Evolutionary conservation across 768 basidiomycete species (phyloP).

Genomic region (Collybia mongolica): DNA sequence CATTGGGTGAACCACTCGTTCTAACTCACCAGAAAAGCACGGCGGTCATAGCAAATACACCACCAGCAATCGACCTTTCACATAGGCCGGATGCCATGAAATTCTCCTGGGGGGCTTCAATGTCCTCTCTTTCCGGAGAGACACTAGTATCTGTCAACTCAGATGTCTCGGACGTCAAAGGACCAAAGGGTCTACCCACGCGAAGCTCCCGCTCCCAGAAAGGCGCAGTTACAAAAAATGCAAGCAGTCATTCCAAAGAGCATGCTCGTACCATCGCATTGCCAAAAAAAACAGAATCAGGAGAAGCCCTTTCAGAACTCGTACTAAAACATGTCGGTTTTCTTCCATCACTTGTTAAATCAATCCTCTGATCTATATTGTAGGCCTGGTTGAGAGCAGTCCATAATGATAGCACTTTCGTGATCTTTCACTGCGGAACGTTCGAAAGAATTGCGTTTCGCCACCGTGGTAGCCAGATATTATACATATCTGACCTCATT

Average conservation of each 20-base stretch:
- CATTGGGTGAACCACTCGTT: not conserved
- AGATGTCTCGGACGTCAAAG: not conserved
- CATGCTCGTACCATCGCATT: not conserved
- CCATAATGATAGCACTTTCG: conserved; percentile 2
- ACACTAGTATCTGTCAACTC: not conserved
- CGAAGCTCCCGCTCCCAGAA: not conserved
- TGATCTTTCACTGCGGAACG: conserved; percentile 17
- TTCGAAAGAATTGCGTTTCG: conserved; percentile 16
- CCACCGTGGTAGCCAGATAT: conserved; percentile 16
- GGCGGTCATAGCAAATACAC: not conserved
- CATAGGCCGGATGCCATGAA: not conserved
- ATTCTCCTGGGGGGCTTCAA: not conserved
- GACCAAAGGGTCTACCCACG: too few relatives aligned
- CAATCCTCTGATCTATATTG: not conserved
- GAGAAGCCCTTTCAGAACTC: too few relatives aligned
- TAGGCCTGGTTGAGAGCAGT: not conserved
- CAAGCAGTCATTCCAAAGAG: not conserved
- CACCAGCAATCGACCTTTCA: not conserved
- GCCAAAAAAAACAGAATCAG: not conserved
- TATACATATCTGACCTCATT: conserved; percentile 17
- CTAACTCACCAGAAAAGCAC: not conserved
- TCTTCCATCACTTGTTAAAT: not conserved
- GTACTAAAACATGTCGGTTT: not conserved
- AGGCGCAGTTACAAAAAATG: not conserved
- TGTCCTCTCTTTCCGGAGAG: not conserved